Evolutionary conservation across 1,284 basidiomycete species (phyloP), one percentile per base, ranked within the genome.

Genomic region (Blastosporella zonata): DNA sequence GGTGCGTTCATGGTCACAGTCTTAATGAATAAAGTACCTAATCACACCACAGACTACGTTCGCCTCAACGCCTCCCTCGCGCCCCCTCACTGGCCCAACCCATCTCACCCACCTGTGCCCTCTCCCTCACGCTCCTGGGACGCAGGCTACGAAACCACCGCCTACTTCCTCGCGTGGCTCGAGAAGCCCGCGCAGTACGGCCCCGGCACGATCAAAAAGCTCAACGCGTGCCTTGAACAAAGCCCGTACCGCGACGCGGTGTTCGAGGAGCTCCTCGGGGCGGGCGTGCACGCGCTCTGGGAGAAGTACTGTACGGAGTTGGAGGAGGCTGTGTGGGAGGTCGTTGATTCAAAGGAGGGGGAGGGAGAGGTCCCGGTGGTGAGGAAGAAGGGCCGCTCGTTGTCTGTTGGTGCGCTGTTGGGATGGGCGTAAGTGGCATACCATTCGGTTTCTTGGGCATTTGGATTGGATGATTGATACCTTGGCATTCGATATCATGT

Each of bases 101-200:
- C 33, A 12, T 2, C 33, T 3, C 33, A 18, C 33, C 3, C 33
- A 12, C 6, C 33, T 15, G n/a, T 15, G 17, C 15, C 33, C 29
- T 13, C 12, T 12, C 2, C 70, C 61, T 41, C 71, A 59, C n/a
- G 18, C 54, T 46, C 3, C 35, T 89, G 87, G 87, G 87, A 89
- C 53, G 81, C 36, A 15, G 36, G 36, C 2, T 37, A 37, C 64
- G 76, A 81, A 40, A 73, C 70, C 21, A 89, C 86, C 0, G 86
- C 74, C 1, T 87, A 78, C 62, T 88, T 89, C 59, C 76, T 89
- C 42, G 75, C 81, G 49, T 88, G 84, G 84, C 66, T 87, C 56
- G 83, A 87, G 60, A 63, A 62, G 3, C 15, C 33, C 15, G n/a
- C n/a, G 13, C 69, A 70, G 22, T 74, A 76, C 55, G 82, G 81